Conservation (phyloP, 192 early-diverging fungal genomes). For the Pilobolus umbonatus region DNA sequence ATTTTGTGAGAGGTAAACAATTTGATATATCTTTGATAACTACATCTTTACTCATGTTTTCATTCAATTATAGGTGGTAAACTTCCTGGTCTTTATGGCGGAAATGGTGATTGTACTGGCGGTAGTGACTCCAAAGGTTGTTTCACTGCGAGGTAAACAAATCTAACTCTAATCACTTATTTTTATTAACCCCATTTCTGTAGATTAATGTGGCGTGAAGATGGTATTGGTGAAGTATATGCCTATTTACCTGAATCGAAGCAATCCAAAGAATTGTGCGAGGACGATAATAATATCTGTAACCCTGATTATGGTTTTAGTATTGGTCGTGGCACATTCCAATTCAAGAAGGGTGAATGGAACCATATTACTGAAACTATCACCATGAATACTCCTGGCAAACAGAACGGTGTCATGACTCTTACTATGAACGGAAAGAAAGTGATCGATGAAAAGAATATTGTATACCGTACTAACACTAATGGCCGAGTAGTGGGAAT, state of each 20-base stretch:
- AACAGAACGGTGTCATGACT: conserved; percentile 13
- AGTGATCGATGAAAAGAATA: conserved; percentile 12
- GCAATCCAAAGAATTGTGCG: conserved; percentile 30
- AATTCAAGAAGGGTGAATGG: conserved; percentile 43
- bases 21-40: too few relatives aligned
- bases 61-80: conserved; percentile 50
- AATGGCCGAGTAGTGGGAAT: conserved; percentile 19
- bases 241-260: conserved; percentile 32
- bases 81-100: conserved; percentile 53
- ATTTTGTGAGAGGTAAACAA: conserved; percentile 41
- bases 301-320: conserved; percentile 47
- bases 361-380: conserved; percentile 39
- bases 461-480: conserved; percentile 7
- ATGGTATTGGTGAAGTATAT: conserved; percentile 51
- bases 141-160: conserved; percentile 47
- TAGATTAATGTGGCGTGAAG: conserved; percentile 42
- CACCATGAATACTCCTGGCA: conserved; percentile 22
- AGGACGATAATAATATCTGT: conserved; percentile 36
- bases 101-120: conserved; percentile 42
- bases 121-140: conserved; percentile 43
- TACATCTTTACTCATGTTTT: too few relatives aligned
- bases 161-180: background rate
- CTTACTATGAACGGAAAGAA: conserved; percentile 19
- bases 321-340: conserved; percentile 46
- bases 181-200: background rate